Percentiles rank a stretch among this genome's conserved stretches.
These are phyloP conservation scores for Populus tomentosa DNA, from an alignment of 441 rosid species.

Conservation along the genomic window DNA sequence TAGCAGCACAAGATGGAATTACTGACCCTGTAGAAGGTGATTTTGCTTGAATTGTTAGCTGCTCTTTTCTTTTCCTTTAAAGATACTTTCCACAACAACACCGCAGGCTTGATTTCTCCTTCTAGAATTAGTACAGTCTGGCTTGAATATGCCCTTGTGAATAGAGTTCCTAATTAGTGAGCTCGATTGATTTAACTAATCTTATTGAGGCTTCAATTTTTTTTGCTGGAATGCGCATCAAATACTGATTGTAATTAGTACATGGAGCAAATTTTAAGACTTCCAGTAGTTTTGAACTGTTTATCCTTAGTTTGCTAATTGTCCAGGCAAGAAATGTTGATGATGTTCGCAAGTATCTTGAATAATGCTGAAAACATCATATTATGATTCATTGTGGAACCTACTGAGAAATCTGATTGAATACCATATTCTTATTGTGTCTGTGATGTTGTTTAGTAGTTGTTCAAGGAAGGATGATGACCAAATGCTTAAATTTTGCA, in stretches of 20 bases:
- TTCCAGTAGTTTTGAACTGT: background rate
- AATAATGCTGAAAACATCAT: background rate
- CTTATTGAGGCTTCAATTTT: background rate
- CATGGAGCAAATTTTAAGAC: background rate
- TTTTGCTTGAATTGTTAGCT: background rate
- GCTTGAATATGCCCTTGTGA: background rate
- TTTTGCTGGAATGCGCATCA: background rate
- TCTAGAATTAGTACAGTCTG: background rate
- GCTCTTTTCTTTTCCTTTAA: background rate
- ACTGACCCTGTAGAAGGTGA: constrained; percentile 74
- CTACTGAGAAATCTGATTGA: background rate
- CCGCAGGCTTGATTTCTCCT: background rate
- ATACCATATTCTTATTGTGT: background rate
- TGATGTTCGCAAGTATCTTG: background rate
- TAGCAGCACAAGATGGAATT: constrained; percentile 40
- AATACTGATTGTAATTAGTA: background rate
- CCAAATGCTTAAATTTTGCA: constrained; percentile 26
- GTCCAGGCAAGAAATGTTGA: background rate
- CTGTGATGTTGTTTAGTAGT: background rate
- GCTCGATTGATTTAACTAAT: background rate
- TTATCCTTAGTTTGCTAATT: background rate
- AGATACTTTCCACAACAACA: background rate
- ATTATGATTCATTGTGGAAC: background rate
- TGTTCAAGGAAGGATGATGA: background rate
- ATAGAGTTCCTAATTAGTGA: background rate